phyloP scores from a whole-genome alignment of 371 early-diverging fungal species.

The Aphelidium insulamus region DNA sequence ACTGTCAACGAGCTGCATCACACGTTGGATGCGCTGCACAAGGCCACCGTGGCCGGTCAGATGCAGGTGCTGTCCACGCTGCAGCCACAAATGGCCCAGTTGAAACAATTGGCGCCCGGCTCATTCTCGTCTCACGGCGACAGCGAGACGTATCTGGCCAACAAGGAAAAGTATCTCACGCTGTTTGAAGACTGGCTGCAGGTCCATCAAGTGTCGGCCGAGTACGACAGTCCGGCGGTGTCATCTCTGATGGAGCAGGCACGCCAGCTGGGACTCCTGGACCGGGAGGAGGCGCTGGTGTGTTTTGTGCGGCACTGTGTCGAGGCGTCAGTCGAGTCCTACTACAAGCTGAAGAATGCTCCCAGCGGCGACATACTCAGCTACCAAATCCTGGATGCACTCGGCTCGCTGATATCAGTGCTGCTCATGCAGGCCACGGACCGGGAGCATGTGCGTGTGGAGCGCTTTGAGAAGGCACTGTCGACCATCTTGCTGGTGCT shows the following conservation, averaged over 20 bases:
- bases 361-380: conserved; percentile 11
- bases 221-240: too few relatives aligned
- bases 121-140: too few relatives aligned
- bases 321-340: conserved; percentile 53
- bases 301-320: conserved; percentile 74
- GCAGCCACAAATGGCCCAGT: conserved; percentile 11
- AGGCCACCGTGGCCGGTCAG: conserved; percentile 32
- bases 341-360: conserved; percentile 28
- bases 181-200: conserved; percentile 26
- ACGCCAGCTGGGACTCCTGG: conserved; percentile 48
- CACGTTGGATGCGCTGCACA: conserved; percentile 38
- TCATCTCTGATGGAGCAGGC: conserved; percentile 19
- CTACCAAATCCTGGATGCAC: conserved; percentile 61
- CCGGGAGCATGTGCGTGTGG: conserved; percentile 9
- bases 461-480: conserved; percentile 32
- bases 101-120: too few relatives aligned
- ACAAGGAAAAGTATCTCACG: conserved; percentile 42
- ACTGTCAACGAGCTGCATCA: conserved; percentile 50
- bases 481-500: conserved; percentile 61
- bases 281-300: conserved; percentile 44
- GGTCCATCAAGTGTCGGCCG: background rate
- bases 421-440: conserved; percentile 30
- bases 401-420: conserved; percentile 50
- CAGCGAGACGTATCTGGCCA: too few relatives aligned
- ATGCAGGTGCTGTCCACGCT: conserved; percentile 8